Base-by-base conservation (phyloP, 2,329 filamentous ascomycete genomes). In the Fusarium sp. region DNA sequence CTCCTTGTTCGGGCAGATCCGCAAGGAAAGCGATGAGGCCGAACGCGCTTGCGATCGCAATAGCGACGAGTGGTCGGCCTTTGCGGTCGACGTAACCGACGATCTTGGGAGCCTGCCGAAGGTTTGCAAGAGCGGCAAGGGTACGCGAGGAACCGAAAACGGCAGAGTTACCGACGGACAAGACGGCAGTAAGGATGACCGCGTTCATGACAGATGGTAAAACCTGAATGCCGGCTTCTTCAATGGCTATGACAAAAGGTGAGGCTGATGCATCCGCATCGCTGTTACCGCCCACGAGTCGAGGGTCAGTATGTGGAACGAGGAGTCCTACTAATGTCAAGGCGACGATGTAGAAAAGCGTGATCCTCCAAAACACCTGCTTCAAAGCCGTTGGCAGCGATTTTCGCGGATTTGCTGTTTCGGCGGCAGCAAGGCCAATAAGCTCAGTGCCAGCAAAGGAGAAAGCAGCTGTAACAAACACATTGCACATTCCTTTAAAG, bases 331-430 rank as follows among this genome's bases (percentile, higher is more conserved):
- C 90, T 8, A 98, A 84, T 9, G 90, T 90, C 16, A 98, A 87
- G 2, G 93, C 93, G 38, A 97, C 90, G 55, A 98, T 87, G 83
- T 97, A 98, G 84, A 98, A 98, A 63, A 97, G 86, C 7, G 91
- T 90, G 78, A 97, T 97, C 77, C 95, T 92, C 94, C 95, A 98
- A 82, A 97, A 97, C 27, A 97, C 94, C 80, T 97, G 94, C 83
- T 97, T 97, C 77, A 97, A 90, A 18, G 95, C 95, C 1, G 91
- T 94, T 0, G 95, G 95, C 1, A 98, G 86, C 3, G 92, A 93
- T 79, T 96, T 93, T 64, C 92, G 88, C 7, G 93, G 93, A 77
- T 94, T 94, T n/a, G 88, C 89, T 3, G 92, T 93, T 80, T 95
- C 93, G 37, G 92, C 93, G 4, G 93, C 92, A 7, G 92, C 92